These are phyloP conservation scores for Chlamydomonas sp. DNA, from an alignment of 139 green algal genomes.

Conservation along the genomic window DNA sequence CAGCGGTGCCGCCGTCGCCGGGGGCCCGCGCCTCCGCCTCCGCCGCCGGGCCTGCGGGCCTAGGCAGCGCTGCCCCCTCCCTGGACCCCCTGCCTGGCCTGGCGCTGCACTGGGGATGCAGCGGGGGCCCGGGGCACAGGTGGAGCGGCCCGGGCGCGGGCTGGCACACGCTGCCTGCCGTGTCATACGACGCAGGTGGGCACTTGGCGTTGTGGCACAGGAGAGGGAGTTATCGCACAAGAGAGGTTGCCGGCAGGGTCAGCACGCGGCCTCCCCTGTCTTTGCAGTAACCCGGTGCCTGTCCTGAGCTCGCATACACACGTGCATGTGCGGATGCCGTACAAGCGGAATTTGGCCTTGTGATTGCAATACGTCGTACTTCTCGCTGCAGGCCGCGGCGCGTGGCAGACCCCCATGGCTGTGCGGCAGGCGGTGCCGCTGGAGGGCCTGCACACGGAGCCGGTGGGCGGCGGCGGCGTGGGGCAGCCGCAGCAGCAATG, in stretches of 20 bases:
- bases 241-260: too few relatives aligned
- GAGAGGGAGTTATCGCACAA: too few relatives aligned
- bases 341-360: too few relatives aligned
- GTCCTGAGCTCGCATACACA: too few relatives aligned
- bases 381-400: slow-evolving; percentile 14
- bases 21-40: background rate
- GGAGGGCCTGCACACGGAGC: background rate
- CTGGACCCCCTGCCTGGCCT: slow-evolving; percentile 20
- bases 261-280: too few relatives aligned
- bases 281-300: too few relatives aligned
- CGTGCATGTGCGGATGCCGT: too few relatives aligned
- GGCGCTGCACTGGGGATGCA: slow-evolving; percentile 22
- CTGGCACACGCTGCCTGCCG: slow-evolving; percentile 23
- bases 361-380: too few relatives aligned
- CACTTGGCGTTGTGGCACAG: background rate
- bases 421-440: slow-evolving; percentile 10
- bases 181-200: slow-evolving; percentile 34
- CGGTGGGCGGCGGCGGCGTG: background rate
- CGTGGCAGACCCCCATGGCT: slow-evolving; percentile 24
- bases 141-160: background rate
- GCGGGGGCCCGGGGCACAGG: background rate
- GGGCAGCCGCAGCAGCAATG: background rate
- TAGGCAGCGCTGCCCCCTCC: background rate
- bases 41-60: background rate
- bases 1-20: background rate